Evolutionary conservation across 352 stramenopile genomes (phyloP).

Genomic region (Globisporangium spinosum): DNA sequence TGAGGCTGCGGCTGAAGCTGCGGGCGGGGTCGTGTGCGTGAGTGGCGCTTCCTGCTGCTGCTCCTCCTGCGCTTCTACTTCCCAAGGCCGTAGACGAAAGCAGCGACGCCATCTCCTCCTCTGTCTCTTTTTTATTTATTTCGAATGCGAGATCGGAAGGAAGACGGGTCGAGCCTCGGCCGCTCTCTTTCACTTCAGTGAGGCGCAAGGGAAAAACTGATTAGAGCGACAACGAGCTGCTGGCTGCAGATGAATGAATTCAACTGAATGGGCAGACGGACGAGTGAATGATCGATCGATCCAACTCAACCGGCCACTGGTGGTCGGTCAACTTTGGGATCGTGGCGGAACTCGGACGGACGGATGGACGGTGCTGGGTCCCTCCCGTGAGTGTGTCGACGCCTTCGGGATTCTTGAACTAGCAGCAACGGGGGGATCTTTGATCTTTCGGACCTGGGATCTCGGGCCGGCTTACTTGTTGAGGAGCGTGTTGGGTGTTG

Average conservation of each 20-base stretch:
- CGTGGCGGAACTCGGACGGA: slow-evolving; percentile 2
- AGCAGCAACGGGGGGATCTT: not conserved
- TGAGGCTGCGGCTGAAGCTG: slow-evolving; percentile 13
- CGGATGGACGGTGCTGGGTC: not conserved
- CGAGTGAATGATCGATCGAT: not conserved
- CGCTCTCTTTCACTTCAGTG: not conserved
- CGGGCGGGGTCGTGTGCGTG: not conserved
- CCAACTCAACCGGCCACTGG: not conserved
- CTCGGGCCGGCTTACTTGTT: slow-evolving; percentile 5
- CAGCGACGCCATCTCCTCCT: not conserved
- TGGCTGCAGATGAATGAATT: slow-evolving; percentile 6
- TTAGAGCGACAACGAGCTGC: not conserved
- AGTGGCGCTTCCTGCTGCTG: not conserved
- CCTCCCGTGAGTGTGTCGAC: not conserved
- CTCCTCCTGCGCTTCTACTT: not conserved
- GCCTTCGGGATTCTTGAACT: not conserved
- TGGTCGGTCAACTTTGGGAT: not conserved
- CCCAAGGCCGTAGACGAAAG: slow-evolving; percentile 14
- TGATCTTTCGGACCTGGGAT: not conserved
- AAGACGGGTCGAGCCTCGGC: not conserved
- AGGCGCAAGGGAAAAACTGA: slow-evolving; percentile 6
- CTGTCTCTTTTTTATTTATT: slow-evolving; percentile 12
- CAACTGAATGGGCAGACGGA: not conserved
- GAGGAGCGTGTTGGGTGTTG: not conserved
- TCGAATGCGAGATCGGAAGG: not conserved